Evolutionary conservation across 495 filamentous ascomycete species (phyloP).

Genomic region (Extremus antarcticus): DNA sequence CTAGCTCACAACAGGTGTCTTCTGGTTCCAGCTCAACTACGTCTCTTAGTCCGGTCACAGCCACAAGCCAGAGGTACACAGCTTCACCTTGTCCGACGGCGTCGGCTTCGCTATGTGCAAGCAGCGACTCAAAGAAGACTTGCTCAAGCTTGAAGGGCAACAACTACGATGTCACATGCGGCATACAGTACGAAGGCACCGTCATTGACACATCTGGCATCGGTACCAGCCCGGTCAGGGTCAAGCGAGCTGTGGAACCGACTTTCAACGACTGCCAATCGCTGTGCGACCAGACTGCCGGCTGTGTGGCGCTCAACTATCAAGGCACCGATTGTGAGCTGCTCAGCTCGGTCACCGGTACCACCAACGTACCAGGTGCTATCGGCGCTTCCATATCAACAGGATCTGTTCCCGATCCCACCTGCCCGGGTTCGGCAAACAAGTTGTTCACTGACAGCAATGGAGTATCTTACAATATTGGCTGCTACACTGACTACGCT

Average conservation of each 20-base stretch:
- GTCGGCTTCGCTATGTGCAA: background rate
- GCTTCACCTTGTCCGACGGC: background rate
- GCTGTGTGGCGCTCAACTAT: conserved; percentile 14
- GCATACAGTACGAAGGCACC: conserved; percentile 5
- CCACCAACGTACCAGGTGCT: conserved; percentile 1
- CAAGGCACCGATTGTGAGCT: conserved; percentile 10
- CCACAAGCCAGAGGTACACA: background rate
- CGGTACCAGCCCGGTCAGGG: background rate
- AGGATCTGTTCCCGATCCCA: background rate
- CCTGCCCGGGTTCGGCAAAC: conserved; percentile 1
- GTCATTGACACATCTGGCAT: conserved; percentile 7
- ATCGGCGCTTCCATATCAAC: background rate
- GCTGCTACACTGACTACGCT: conserved; percentile 7
- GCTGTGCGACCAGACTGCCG: conserved; percentile 8
- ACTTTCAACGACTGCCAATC: conserved; percentile 5
- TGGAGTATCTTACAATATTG: background rate
- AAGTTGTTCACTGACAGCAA: background rate
- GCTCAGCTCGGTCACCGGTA: conserved; percentile 2
- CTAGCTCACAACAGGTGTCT: background rate
- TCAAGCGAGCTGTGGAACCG: background rate
- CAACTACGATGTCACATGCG: conserved; percentile 10
- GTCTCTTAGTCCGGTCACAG: background rate
- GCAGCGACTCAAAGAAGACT: background rate
- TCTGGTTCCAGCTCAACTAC: background rate
- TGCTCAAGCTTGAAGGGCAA: conserved; percentile 6